These are phyloP conservation scores for Phytophthora pini DNA, from an alignment of 352 stramenopile genomes.

Conservation along the genomic window DNA sequence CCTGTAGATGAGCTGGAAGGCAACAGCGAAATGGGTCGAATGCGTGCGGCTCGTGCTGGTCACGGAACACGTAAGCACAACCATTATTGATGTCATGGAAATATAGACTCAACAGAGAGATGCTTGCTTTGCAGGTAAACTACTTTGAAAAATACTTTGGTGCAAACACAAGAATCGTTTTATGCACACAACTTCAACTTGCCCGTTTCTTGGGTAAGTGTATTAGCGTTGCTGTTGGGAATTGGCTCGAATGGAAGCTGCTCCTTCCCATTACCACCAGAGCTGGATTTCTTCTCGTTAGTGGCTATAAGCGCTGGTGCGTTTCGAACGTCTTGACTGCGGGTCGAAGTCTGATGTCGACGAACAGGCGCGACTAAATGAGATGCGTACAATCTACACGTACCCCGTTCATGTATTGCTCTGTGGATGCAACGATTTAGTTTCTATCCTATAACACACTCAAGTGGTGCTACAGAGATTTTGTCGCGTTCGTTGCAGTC, in stretches of 20 bases:
- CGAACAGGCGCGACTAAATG: not conserved
- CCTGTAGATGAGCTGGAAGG: slow-evolving; percentile 41
- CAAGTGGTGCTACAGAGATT: not conserved
- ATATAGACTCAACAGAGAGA: too few relatives aligned
- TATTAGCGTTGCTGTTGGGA: not conserved
- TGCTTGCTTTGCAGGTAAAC: too few relatives aligned
- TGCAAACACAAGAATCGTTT: not conserved
- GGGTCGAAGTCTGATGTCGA: too few relatives aligned
- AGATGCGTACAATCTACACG: too few relatives aligned
- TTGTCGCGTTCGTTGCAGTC: slow-evolving; percentile 9
- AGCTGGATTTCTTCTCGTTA: not conserved
- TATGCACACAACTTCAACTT: slow-evolving; percentile 11
- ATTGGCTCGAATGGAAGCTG: not conserved
- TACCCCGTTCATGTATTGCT: too few relatives aligned
- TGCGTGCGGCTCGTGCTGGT: slow-evolving; percentile 31
- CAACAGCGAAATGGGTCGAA: slow-evolving; percentile 41
- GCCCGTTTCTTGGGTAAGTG: not conserved
- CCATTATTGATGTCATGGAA: slow-evolving; percentile 24
- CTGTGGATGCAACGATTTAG: too few relatives aligned
- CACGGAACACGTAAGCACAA: slow-evolving; percentile 30
- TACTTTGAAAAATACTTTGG: too few relatives aligned
- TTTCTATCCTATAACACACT: not conserved
- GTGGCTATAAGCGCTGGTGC: not conserved
- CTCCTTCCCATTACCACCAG: not conserved
- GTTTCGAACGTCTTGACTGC: not conserved